Percentiles rank a stretch among this genome's conserved stretches.
These are phyloP conservation scores for Phytophthora ramorum DNA, from an alignment of 352 stramenopile species.

Conservation along the genomic window DNA sequence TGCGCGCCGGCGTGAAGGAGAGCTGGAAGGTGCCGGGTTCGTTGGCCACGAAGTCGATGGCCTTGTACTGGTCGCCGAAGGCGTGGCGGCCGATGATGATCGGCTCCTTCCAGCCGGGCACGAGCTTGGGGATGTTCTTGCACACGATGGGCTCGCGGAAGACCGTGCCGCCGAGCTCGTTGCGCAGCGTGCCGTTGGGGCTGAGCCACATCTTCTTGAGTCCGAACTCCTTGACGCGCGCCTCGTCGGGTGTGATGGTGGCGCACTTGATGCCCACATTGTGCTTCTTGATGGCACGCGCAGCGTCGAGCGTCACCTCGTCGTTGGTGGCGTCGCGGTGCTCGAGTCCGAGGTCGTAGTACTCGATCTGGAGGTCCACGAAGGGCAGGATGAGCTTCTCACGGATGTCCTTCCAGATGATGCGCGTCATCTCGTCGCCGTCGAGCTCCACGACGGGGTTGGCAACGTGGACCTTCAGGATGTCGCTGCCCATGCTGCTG, in stretches of 20 bases:
- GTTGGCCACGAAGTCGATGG: conserved; percentile 81
- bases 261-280: conserved; percentile 91
- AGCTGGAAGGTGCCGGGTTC: conserved; percentile 82
- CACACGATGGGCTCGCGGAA: conserved; percentile 91
- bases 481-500: conserved; percentile 27
- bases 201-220: conserved; percentile 89
- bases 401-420: conserved; percentile 73
- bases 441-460: conserved; percentile 90
- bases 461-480: conserved; percentile 76
- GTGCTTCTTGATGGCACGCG: conserved; percentile 77
- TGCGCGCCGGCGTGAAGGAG: conserved; percentile 66
- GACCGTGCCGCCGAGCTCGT: conserved; percentile 86
- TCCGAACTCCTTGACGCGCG: conserved; percentile 81
- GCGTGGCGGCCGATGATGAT: conserved; percentile 90
- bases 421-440: conserved; percentile 89
- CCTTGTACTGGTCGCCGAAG: conserved; percentile 91
- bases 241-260: conserved; percentile 90
- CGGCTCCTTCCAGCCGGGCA: conserved; percentile 87
- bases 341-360: conserved; percentile 84
- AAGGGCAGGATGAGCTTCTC: conserved; percentile 84
- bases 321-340: conserved; percentile 88
- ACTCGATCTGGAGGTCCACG: conserved; percentile 87
- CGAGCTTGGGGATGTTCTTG: conserved; percentile 86
- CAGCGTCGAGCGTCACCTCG: conserved; percentile 81
- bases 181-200: conserved; percentile 89